These are phyloP conservation scores for Pyrus bretschneideri DNA, from an alignment of 306 rosid species.

Conservation along the genomic window DNA sequence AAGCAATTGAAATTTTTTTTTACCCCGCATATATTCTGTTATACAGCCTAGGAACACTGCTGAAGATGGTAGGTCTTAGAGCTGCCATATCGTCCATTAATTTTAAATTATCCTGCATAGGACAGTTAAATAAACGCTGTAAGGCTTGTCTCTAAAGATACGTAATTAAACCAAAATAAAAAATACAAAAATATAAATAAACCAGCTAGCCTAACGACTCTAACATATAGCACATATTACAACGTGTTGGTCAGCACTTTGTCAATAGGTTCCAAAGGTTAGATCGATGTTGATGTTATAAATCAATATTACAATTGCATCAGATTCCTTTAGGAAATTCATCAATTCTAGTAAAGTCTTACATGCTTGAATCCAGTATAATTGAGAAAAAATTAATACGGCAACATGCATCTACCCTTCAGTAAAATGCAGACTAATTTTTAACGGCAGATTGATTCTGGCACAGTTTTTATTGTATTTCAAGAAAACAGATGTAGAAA, in stretches of 20 bases:
- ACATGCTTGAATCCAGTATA: not conserved
- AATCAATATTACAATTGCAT: not conserved
- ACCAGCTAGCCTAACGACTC: not conserved
- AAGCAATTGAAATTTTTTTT: not conserved
- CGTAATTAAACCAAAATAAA: not conserved
- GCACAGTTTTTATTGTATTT: not conserved
- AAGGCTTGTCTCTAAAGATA: conserved; percentile 18
- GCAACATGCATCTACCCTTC: not conserved
- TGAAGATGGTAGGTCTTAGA: conserved; percentile 84
- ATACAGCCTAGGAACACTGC: conserved; percentile 96
- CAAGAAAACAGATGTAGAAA: not conserved
- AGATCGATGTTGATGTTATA: not conserved
- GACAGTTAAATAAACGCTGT: conserved; percentile 17
- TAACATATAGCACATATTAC: not conserved
- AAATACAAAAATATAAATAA: too few species aligned
- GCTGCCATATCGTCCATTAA: conserved; percentile 84
- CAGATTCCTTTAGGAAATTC: not conserved
- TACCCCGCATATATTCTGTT: conserved; percentile 98
- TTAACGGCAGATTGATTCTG: not conserved
- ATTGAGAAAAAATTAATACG: too few species aligned
- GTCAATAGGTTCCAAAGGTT: not conserved
- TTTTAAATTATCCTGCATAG: conserved; percentile 85
- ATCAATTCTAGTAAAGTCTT: not conserved
- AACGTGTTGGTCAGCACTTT: conserved; percentile 1
- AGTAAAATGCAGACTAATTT: not conserved